Percentiles rank a stretch among this genome's conserved stretches.
phyloP scores from a whole-genome alignment of 352 stramenopile genomes.

The Phytophthora pseudosyringae region DNA sequence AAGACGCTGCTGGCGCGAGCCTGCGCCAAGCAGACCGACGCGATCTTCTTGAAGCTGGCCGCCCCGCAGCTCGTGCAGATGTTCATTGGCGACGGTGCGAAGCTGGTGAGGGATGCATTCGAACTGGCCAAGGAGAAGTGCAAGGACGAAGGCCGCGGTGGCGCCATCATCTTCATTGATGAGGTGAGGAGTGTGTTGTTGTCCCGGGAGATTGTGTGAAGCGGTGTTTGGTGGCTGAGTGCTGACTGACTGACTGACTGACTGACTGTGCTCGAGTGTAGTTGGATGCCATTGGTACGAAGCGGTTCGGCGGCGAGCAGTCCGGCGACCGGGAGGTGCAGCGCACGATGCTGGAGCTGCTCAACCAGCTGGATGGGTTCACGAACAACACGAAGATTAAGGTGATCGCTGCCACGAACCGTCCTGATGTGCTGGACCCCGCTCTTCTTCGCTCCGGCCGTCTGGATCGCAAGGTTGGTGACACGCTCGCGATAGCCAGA shows the following conservation, averaged over 20 bases:
- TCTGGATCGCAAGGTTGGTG: constrained; percentile 93
- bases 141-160: constrained; percentile 87
- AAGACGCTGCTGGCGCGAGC: constrained; percentile 98
- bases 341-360: constrained; percentile 98
- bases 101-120: constrained; percentile 98
- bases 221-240: background rate
- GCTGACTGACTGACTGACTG: background rate
- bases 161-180: constrained; percentile 99
- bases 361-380: constrained; percentile 99
- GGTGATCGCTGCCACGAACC: constrained; percentile 98
- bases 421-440: constrained; percentile 96
- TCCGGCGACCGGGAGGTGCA: constrained; percentile 97
- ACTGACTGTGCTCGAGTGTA: constrained; percentile 23
- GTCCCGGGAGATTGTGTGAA: background rate
- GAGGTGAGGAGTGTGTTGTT: constrained; percentile 61
- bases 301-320: constrained; percentile 97
- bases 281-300: constrained; percentile 98
- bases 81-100: constrained; percentile 99
- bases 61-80: constrained; percentile 98
- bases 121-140: constrained; percentile 95
- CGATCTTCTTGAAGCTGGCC: constrained; percentile 98
- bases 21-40: constrained; percentile 98
- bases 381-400: constrained; percentile 99
- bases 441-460: constrained; percentile 94
- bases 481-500: background rate